phyloP scores from a whole-genome alignment of 176 grass and related monocot species.

The Bonia amplexicaulis region DNA sequence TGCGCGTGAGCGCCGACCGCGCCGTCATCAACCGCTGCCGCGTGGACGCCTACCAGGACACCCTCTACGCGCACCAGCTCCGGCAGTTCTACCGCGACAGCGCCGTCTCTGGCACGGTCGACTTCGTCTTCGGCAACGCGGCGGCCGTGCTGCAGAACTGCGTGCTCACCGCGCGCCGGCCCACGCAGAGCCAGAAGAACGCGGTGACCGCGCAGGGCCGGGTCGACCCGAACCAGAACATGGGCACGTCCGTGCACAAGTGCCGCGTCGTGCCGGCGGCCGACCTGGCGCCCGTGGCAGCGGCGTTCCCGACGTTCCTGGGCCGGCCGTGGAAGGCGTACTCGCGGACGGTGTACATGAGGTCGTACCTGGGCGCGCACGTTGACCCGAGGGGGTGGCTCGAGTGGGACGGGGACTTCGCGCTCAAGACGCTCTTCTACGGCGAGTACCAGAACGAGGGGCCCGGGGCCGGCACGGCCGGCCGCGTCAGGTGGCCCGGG shows the following conservation, averaged over 20 bases:
- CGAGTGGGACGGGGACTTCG: conserved; percentile 58
- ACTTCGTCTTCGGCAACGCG: conserved; percentile 69
- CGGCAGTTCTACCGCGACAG: conserved; percentile 54
- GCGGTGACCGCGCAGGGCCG: conserved; percentile 64
- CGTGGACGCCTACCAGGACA: conserved; percentile 45
- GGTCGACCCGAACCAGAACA: conserved; percentile 68
- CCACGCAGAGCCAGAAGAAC: conserved; percentile 43
- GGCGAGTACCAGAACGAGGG: conserved; percentile 55
- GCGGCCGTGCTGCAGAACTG: conserved; percentile 46
- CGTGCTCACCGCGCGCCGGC: conserved; percentile 42
- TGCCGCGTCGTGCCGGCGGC: conserved; percentile 47
- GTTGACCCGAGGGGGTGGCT: conserved; percentile 45
- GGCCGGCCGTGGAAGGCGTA: conserved; percentile 63
- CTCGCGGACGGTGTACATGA: conserved; percentile 55
- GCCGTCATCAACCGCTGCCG: conserved; percentile 48
- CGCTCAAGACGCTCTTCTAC: conserved; percentile 47
- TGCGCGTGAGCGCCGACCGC: conserved; percentile 58
- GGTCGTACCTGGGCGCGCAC: conserved; percentile 42
- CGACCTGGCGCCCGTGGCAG: conserved; percentile 37
- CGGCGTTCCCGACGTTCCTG: conserved; percentile 35
- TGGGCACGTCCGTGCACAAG: conserved; percentile 43
- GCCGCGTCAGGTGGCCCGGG: conserved; percentile 43
- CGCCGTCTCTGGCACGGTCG: conserved; percentile 55
- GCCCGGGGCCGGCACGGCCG: conserved; percentile 35
- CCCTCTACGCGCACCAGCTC: conserved; percentile 49